A percentile compares a stretch with the other conserved stretches of the same genome.
Conservation (phyloP, 257 asterid species). For the Penstemon eatonii region DNA sequence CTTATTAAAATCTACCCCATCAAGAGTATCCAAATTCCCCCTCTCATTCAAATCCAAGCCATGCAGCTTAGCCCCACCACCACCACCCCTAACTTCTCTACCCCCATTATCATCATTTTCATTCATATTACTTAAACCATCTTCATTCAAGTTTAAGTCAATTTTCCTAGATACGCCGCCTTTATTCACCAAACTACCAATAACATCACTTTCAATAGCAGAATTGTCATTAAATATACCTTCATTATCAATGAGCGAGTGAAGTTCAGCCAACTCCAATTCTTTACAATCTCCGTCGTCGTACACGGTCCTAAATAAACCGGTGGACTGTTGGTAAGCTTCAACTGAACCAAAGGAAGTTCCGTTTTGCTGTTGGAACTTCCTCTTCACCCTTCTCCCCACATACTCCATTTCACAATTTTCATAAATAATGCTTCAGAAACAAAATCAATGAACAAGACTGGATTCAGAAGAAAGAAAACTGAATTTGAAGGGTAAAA, state of each 20-base stretch:
- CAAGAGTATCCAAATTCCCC: constrained; percentile 32
- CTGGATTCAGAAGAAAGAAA: neutral
- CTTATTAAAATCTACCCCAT: constrained; percentile 28
- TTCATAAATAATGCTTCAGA: constrained; percentile 21
- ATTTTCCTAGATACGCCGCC: constrained; percentile 30
- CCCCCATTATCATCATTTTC: constrained; percentile 14
- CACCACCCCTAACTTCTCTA: constrained; percentile 37
- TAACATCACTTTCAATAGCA: constrained; percentile 29
- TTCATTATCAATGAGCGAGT: constrained; percentile 18
- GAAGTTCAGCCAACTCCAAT: constrained; percentile 44
- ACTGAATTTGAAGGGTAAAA: neutral
- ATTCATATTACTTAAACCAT: constrained; percentile 25
- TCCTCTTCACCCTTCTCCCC: constrained; percentile 68
- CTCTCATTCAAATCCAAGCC: constrained; percentile 57
- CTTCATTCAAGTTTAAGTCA: constrained; percentile 45
- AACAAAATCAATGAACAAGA: neutral
- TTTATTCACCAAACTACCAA: constrained; percentile 28
- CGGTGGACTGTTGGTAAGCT: constrained; percentile 47
- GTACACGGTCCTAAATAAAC: constrained; percentile 54
- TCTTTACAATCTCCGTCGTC: constrained; percentile 76
- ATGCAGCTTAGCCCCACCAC: constrained; percentile 42
- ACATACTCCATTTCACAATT: constrained; percentile 57
- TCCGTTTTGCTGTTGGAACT: constrained; percentile 45
- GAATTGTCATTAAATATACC: constrained; percentile 36
- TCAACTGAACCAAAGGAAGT: constrained; percentile 47